Percentiles rank a stretch among this genome's conserved stretches.
These are phyloP conservation scores for Tremella fuciformis DNA, from an alignment of 768 basidiomycete genomes.

Conservation along the genomic window DNA sequence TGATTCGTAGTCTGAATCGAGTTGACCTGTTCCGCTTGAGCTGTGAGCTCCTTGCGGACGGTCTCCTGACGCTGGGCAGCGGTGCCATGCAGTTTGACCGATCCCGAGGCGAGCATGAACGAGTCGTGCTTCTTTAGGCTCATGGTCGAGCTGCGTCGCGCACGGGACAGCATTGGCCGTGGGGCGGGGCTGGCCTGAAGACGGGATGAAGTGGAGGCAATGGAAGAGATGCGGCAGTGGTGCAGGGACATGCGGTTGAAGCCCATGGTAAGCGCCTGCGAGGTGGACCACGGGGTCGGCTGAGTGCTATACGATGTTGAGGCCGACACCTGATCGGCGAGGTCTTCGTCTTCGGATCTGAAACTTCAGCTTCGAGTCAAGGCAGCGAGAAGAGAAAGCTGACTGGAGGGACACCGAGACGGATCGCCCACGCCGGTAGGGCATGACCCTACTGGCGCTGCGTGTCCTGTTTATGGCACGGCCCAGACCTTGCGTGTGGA, in stretches of 20 bases:
- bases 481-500: constrained; percentile 27
- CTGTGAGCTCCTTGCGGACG: constrained; percentile 14
- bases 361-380: constrained; percentile 6
- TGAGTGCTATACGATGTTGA: not conserved
- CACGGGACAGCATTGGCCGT: constrained; percentile 25
- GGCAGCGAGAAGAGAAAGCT: constrained; percentile 2
- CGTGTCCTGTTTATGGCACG: constrained; percentile 12
- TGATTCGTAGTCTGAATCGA: constrained; percentile 13
- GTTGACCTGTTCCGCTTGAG: constrained; percentile 10
- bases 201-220: constrained; percentile 9
- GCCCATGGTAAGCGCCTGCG: constrained; percentile 4
- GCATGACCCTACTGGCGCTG: constrained; percentile 23
- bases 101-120: not conserved
- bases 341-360: constrained; percentile 28
- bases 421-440: constrained; percentile 29
- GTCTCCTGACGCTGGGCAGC: constrained; percentile 22
- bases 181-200: constrained; percentile 1
- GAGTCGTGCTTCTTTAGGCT: constrained; percentile 12
- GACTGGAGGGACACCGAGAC: constrained; percentile 27
- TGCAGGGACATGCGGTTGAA: constrained; percentile 29
- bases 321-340: not conserved
- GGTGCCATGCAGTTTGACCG: constrained; percentile 16
- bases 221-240: constrained; percentile 21
- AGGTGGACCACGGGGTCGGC: constrained; percentile 20
- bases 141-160: constrained; percentile 19